A percentile compares a stretch with the other conserved stretches of the same genome.
Evolutionary conservation across 495 filamentous ascomycete genomes (phyloP).

Genomic region (Talaromyces liani): DNA sequence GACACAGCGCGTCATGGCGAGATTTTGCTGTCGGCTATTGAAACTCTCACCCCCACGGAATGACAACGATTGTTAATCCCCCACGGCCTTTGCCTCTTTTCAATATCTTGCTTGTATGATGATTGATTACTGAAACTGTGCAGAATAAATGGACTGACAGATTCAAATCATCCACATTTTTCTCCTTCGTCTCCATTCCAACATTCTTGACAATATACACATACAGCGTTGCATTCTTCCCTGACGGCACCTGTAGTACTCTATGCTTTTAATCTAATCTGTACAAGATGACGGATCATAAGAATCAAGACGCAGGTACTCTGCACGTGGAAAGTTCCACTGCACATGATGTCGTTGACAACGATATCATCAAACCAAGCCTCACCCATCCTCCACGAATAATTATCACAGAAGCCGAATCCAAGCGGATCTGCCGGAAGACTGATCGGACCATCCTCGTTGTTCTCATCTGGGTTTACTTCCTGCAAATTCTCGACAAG

Average conservation of each 20-base stretch:
- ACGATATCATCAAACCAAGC: background rate
- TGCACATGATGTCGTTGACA: background rate
- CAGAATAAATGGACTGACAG: background rate
- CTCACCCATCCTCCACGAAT: background rate
- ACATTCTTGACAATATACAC: background rate
- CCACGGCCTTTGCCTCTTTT: background rate
- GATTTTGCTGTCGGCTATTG: background rate
- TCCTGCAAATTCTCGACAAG: slow-evolving; percentile 58
- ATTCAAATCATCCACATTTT: background rate
- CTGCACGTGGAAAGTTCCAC: background rate
- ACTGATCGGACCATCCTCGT: slow-evolving; percentile 51
- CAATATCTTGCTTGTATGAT: background rate
- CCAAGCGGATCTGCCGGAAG: slow-evolving; percentile 48
- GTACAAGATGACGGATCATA: background rate
- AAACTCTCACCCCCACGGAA: background rate
- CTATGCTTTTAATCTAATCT: background rate
- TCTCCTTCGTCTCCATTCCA: background rate
- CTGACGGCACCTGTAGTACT: no score
- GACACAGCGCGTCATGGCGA: background rate
- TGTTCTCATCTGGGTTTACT: slow-evolving; percentile 60
- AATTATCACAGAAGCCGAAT: slow-evolving; percentile 42
- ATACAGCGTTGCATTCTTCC: no score
- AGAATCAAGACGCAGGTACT: background rate
- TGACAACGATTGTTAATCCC: background rate
- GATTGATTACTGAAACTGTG: background rate